Evolutionary conservation across 2,329 filamentous ascomycete genomes (phyloP), one percentile per base, ranked within the genome.

Genomic region (Proliferodiscus dingleyae): DNA sequence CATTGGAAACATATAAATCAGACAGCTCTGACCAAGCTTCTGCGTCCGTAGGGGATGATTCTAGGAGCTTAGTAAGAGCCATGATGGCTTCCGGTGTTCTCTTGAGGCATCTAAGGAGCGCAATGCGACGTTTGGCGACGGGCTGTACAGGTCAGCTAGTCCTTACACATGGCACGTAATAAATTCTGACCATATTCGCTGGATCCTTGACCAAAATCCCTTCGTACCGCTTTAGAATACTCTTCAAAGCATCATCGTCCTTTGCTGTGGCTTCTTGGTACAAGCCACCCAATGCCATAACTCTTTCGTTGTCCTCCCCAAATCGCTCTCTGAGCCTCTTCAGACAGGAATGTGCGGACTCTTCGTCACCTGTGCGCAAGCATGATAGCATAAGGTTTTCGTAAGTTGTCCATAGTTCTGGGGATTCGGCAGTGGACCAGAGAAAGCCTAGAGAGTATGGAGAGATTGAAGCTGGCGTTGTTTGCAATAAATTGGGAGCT

Each of bases 21-120:
- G 87, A 81, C 56, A 97, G 73, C 69, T 98, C 93, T 42, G 88
- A 80, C 93, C 93, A 98, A 8, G 87, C 83, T 70, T 98, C 93
- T 5, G 85, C 83, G 69, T 98, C 93, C 2, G 87, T 95, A 2
- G 93, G 90, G 43, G 83, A 86, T 50, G 85, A 82, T 61, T 94
- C 86, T 37, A 98, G 71, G 22, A 97, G 74, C 46, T 82, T 75
- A 51, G 83, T 81, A 47, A 97, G 69, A 22, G 84, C 81, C 24
- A 79, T 70, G 36, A 90, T 85, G 1, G 93, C 87, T 52, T 96
- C 89, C 1, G 77, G 60, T 1, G 72, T 71, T 58, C 80, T 81
- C 23, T 81, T 82, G 65, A 94, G 74, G 22, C 84, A 85, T 56
- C 82, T 81, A 47, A 97, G 71, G 28, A 97, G 74, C 5, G 89